Base-by-base conservation (phyloP, 2,329 filamentous ascomycete genomes). In the Verticillium dahliae region DNA sequence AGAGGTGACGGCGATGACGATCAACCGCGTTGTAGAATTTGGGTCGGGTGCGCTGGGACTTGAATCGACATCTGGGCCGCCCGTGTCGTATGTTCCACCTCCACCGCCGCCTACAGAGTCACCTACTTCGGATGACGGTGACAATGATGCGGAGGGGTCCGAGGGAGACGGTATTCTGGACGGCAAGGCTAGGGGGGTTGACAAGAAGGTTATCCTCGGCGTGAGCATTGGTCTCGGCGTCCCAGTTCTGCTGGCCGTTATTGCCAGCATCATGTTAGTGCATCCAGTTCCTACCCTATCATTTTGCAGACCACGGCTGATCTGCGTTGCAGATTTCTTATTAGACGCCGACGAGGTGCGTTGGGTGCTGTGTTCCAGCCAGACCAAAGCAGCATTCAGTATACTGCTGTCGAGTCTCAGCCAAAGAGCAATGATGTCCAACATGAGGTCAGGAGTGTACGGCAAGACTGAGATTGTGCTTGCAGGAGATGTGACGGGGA, bases 141-240 rank as follows among this genome's bases (percentile, higher is more conserved):
- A 22, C 18, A 22, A 22, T 22, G 18, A 22, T 22, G 18, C 18
- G 18, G 18, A 22, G 18, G 18, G 18, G 18, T 22, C 18, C 18
- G 18, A 22, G 18, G 18, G 18, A 22, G 18, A 22, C 18, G 18
- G 18, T 22, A 22, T 22, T 22, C 18, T 22, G 18, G 18, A 22
- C 27, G 45, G 27, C 6, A 9, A 45, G 11, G 39, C 4, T 15
- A 11, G 33, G 9, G 75, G 78, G 0, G 73, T 76, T 2, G 73
- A 72, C n/a, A 80, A 77, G 35, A 76, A 75, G 27, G 60, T 82
- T 38, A 78, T 83, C 55, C 73, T 84, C 33, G 81, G 82, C 3
- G 67, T 83, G 1, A 76, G 74, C 50, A 75, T 84, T 1, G 81
- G 81, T 0, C 58, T 80, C 10, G 79, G 78, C 1, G 69, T 80